Conservation (phyloP, 2,329 filamentous ascomycete species). For the Diaporthe australafricana region DNA sequence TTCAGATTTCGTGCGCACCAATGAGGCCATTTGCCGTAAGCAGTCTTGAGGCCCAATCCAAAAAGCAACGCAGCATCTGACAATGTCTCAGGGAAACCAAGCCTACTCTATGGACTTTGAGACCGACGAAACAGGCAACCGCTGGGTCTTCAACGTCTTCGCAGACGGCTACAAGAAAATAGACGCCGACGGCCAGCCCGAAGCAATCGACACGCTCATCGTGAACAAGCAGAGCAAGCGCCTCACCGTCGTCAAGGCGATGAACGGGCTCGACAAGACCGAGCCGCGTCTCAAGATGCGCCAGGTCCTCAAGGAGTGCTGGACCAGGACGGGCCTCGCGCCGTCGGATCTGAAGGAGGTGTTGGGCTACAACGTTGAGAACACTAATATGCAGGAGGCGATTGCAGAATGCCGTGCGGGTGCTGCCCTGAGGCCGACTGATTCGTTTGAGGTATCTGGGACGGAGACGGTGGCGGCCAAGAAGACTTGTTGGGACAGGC, state of each 20-base stretch:
- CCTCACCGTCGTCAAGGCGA: not conserved
- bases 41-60: too few species aligned
- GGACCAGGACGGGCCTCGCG: not conserved
- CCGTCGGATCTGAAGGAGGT: not conserved
- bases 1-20: not conserved
- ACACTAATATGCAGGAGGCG: not conserved
- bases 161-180: not conserved
- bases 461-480: not conserved
- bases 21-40: not conserved
- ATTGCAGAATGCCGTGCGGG: not conserved
- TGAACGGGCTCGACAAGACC: conserved; percentile 12
- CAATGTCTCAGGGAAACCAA: not conserved
- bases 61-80: not conserved
- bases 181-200: not conserved
- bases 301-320: conserved; percentile 9
- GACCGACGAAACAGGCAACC: not conserved
- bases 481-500: not conserved
- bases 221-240: not conserved
- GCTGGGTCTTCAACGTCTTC: not conserved
- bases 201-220: not conserved
- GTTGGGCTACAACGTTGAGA: not conserved
- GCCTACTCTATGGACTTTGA: not conserved
- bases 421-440: not conserved
- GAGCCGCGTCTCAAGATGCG: conserved; percentile 16
- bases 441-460: not conserved